These are phyloP conservation scores for Chrysoporthe deuterocubensis DNA, from an alignment of 2,329 filamentous ascomycete species.

Conservation along the genomic window DNA sequence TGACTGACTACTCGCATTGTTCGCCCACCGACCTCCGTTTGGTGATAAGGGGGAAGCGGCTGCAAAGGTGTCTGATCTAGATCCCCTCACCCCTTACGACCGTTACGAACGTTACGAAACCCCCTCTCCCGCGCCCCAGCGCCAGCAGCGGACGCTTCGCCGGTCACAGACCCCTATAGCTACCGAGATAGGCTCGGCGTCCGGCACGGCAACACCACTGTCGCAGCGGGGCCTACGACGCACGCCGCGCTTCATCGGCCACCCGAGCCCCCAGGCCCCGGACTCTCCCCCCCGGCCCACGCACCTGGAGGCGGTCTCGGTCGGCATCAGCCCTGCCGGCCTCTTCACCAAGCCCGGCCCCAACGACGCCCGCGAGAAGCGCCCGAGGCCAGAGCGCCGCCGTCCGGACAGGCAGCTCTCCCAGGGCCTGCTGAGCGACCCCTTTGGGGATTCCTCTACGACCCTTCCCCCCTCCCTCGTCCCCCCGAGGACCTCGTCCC, in stretches of 20 bases:
- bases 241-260: slow-evolving; percentile 55
- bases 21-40: slow-evolving; percentile 42
- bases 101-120: slow-evolving; percentile 59
- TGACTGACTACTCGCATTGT: slow-evolving; percentile 53
- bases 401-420: slow-evolving; percentile 46
- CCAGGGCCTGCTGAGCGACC: slow-evolving; percentile 51
- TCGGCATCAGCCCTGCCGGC: slow-evolving; percentile 52
- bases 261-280: slow-evolving; percentile 45
- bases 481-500: slow-evolving; percentile 38
- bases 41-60: slow-evolving; percentile 40
- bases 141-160: slow-evolving; percentile 45
- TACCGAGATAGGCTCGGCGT: slow-evolving; percentile 21
- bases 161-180: slow-evolving; percentile 41
- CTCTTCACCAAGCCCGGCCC: slow-evolving; percentile 42
- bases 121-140: slow-evolving; percentile 43
- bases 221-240: slow-evolving; percentile 55
- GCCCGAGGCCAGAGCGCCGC: slow-evolving; percentile 26
- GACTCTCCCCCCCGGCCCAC: slow-evolving; percentile 29
- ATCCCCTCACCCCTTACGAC: slow-evolving; percentile 51
- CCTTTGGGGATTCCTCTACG: slow-evolving; percentile 41
- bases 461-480: slow-evolving; percentile 38
- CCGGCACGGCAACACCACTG: slow-evolving; percentile 49
- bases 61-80: slow-evolving; percentile 53
- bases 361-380: slow-evolving; percentile 7
- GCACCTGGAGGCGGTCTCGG: slow-evolving; percentile 52